Percentiles rank a stretch among this genome's conserved stretches.
Evolutionary conservation across 169 alveolate genomes (phyloP).

Genomic region (Eimeria acervulina): DNA sequence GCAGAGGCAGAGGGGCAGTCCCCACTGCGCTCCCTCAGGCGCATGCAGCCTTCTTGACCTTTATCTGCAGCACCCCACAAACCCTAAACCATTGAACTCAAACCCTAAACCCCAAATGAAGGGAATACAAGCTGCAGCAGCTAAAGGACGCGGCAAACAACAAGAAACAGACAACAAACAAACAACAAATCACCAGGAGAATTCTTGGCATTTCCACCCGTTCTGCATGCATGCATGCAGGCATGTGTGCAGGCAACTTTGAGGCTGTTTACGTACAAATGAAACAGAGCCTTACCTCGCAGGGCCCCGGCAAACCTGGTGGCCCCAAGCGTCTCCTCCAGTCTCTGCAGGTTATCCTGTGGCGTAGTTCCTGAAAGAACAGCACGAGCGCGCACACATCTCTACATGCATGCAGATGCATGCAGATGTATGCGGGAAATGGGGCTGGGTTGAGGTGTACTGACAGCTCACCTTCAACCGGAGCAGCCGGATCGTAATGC

Average conservation of each 20-base stretch:
- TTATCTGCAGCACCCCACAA: constrained; percentile 10
- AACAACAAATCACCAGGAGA: neutral
- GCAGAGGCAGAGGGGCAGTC: neutral
- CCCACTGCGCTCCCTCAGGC: neutral
- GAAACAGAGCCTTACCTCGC: neutral
- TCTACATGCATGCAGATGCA: neutral
- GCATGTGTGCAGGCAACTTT: neutral
- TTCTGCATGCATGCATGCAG: neutral
- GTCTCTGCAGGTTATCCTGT: neutral
- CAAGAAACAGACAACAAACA: too few relatives aligned
- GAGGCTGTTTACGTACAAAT: neutral
- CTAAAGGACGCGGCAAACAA: too few relatives aligned
- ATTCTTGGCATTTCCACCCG: neutral
- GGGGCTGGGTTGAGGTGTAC: neutral
- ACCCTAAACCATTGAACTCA: neutral
- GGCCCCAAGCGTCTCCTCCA: constrained; percentile 24
- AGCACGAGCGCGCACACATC: neutral
- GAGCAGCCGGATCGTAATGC: neutral
- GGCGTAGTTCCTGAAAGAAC: neutral
- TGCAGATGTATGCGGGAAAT: neutral
- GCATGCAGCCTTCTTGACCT: constrained; percentile 15
- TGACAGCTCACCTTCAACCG: constrained; percentile 1
- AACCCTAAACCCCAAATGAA: neutral
- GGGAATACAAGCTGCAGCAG: neutral
- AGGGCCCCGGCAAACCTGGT: neutral